Conservation (phyloP, 306 rosid genomes). For the Benincasa hispida region DNA sequence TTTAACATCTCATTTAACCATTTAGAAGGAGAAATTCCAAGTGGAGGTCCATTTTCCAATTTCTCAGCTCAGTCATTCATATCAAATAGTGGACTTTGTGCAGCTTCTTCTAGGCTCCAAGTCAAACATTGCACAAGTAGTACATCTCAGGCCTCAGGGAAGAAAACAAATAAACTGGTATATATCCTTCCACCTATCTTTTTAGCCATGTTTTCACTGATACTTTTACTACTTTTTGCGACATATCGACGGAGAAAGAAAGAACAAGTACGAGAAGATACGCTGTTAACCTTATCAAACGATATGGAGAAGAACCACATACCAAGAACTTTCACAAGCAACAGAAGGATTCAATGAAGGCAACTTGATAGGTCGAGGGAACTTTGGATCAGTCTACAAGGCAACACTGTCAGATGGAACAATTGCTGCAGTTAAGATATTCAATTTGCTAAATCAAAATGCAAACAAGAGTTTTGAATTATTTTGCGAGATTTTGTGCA, state of each 20-base stretch:
- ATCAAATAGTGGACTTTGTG: conserved; percentile 22
- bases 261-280: background rate
- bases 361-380: conserved; percentile 10
- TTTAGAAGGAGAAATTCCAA: conserved; percentile 25
- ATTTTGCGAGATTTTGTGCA: conserved; percentile 9
- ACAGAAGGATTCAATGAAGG: conserved; percentile 9
- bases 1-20: background rate
- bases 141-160: background rate
- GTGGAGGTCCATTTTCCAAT: conserved; percentile 9
- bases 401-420: conserved; percentile 9
- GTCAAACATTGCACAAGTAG: conserved; percentile 11
- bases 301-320: conserved; percentile 11
- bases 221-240: background rate
- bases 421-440: conserved; percentile 11
- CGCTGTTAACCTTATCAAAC: background rate
- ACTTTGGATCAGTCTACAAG: conserved; percentile 3
- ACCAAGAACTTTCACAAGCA: conserved; percentile 5
- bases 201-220: background rate
- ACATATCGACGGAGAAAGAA: background rate
- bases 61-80: conserved; percentile 18
- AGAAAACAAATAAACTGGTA: background rate
- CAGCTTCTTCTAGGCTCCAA: conserved; percentile 10
- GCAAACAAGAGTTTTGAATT: background rate
- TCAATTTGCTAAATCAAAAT: background rate
- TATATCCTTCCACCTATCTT: background rate